Base-by-base conservation (phyloP, 1,284 basidiomycete genomes). In the Cryptococcus jaspeensis region DNA sequence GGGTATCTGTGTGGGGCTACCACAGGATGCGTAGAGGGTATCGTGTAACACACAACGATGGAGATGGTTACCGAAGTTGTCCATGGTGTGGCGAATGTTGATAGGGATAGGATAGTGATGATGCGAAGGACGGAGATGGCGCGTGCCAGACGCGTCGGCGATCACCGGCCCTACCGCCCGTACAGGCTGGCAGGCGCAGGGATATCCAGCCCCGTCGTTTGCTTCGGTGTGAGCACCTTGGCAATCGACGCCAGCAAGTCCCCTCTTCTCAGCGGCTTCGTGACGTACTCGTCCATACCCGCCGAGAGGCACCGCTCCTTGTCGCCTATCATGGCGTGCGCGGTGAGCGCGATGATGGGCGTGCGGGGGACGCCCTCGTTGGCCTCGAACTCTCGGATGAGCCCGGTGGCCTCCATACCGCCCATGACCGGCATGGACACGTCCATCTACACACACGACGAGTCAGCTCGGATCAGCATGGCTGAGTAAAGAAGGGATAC, bases 311-410 rank as follows among this genome's bases (percentile, higher is more conserved):
- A 97, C 56, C 92, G 82, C 76, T 97, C 93, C 56, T 92, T 85
- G 74, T 97, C 93, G 66, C 93, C 93, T 70, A 96, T 92, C 93
- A 96, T 93, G 84, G 76, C 70, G 60, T 82, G 73, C 0, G 71
- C 75, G 0, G 94, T 97, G 37, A 99, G 81, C 0, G 95, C 95
- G 65, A 99, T 92, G 68, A 99, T 99, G 0, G 96, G 95, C 11
- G 88, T 92, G 8, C 86, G 83, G 25, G 85, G 78, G 40, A 92
- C 80, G 22, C 84, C 83, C 60, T 86, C 84, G 60, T 87, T 82
- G 69, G 84, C 82, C 79, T 99, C 96, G 75, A 88, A 92, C 50
- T 80, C 74, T 45, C 83, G 77, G 52, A 84, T 84, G 55, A 73
- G 59, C 12, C 73, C 73, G 1, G 81, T 82, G n/a, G 80, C 78